Evolutionary conservation across 2,329 filamentous ascomycete species (phyloP).

Genomic region (Penicillium rolfsii): DNA sequence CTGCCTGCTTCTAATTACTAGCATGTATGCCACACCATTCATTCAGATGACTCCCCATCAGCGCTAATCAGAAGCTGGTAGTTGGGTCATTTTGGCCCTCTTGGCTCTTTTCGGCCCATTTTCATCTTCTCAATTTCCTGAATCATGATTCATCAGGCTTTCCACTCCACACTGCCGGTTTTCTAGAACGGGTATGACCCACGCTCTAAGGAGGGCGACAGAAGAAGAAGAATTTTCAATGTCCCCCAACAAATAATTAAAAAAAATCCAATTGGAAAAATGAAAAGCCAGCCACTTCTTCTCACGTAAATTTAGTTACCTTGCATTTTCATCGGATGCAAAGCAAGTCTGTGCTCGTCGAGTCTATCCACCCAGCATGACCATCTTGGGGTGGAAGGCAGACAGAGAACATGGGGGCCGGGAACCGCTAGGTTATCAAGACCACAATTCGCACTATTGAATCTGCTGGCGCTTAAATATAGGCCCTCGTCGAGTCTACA

Average conservation of each 20-base stretch:
- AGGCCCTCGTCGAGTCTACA: conserved; percentile 38
- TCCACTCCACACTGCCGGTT: background rate
- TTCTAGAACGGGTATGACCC: conserved; percentile 1
- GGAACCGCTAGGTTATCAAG: conserved; percentile 33
- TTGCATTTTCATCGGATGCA: background rate
- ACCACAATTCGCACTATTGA: conserved; percentile 24
- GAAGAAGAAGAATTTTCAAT: background rate
- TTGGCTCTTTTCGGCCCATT: background rate
- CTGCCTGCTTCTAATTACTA: background rate
- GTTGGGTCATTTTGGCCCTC: conserved; percentile 3
- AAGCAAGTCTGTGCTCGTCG: conserved; percentile 36
- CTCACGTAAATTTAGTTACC: background rate
- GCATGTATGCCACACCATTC: conserved; percentile 4
- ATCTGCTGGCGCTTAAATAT: conserved; percentile 44
- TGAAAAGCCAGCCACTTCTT: background rate
- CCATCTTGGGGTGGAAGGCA: conserved; percentile 2
- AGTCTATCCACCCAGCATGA: conserved; percentile 2
- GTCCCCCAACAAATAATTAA: background rate
- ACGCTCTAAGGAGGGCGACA: background rate
- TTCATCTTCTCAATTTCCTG: background rate
- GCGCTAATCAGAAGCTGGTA: conserved; percentile 15
- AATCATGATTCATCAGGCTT: background rate
- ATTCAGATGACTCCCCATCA: background rate
- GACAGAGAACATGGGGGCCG: conserved; percentile 35
- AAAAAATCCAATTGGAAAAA: background rate